A percentile compares a stretch with the other conserved stretches of the same genome.
Conservation (phyloP, 345 rosid genomes). For the Eucalyptus dawsonii region DNA sequence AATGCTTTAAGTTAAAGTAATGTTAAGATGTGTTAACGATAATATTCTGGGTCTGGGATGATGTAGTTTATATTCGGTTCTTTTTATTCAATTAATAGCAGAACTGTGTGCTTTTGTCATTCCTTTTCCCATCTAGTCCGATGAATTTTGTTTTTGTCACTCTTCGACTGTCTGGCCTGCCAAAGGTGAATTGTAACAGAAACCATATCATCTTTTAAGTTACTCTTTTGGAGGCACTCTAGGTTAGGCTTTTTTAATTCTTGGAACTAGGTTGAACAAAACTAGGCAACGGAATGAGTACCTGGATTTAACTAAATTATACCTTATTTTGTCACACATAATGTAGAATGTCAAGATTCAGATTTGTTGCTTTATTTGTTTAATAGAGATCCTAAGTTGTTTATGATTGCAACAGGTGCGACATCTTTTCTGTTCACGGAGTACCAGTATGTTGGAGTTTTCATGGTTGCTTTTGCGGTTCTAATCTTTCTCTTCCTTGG, state of each 20-base stretch:
- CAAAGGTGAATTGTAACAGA: not conserved
- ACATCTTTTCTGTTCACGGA: slow-evolving; percentile 1
- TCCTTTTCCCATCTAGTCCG: not conserved
- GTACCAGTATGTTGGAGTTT: slow-evolving; percentile 1
- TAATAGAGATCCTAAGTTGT: not conserved
- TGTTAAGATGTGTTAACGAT: not conserved
- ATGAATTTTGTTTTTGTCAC: not conserved
- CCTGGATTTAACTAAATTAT: not conserved
- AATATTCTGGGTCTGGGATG: not conserved
- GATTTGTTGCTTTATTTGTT: not conserved
- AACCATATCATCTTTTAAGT: not conserved
- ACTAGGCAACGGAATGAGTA: not conserved
- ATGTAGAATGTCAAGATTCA: not conserved
- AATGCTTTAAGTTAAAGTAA: not conserved
- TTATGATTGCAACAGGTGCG: not conserved
- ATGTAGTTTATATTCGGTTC: not conserved
- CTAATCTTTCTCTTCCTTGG: slow-evolving; percentile 2
- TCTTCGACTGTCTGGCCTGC: not conserved
- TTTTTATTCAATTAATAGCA: not conserved
- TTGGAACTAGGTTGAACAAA: not conserved
- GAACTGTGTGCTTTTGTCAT: not conserved
- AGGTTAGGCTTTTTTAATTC: not conserved
- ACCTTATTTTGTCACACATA: not conserved
- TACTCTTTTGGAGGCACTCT: not conserved
- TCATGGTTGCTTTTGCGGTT: slow-evolving; percentile 4